Evolutionary conservation across 345 rosid species (phyloP).

Genomic region (Barbarea vulgaris): DNA sequence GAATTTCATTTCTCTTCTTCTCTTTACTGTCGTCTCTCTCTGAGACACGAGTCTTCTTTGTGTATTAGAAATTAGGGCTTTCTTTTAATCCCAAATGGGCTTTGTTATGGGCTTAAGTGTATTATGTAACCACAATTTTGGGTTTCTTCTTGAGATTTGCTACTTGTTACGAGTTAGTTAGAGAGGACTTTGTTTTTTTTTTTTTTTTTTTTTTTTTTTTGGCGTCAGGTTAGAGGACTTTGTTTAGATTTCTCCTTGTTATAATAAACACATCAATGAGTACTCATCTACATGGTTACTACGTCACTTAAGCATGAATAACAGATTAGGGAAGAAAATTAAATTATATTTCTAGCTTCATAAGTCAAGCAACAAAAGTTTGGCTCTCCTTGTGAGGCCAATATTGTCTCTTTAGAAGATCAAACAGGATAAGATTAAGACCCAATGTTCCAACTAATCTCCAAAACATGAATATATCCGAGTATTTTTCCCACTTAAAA

Average conservation of each 20-base stretch:
- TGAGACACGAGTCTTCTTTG: neutral
- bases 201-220: too few relatives aligned
- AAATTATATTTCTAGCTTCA: neutral
- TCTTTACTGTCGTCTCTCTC: neutral
- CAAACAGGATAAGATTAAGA: too few relatives aligned
- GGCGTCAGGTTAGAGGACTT: too few relatives aligned
- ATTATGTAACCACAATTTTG: neutral
- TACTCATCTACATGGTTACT: too few relatives aligned
- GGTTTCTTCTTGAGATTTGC: too few relatives aligned
- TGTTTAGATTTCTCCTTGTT: too few relatives aligned
- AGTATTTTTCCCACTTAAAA: neutral
- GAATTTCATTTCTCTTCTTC: constrained; percentile 63
- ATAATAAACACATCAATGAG: too few relatives aligned
- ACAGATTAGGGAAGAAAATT: neutral
- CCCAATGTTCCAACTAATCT: neutral
- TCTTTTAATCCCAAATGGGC: constrained; percentile 16
- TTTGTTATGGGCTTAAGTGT: constrained; percentile 1
- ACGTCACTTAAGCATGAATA: too few relatives aligned
- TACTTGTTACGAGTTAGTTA: too few relatives aligned
- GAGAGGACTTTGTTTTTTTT: too few relatives aligned
- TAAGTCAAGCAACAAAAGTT: constrained; percentile 52
- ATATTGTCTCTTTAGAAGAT: too few relatives aligned
- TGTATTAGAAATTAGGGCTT: constrained; percentile 19
- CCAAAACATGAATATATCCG: neutral
- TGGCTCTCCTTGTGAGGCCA: constrained; percentile 99